Evolutionary conservation across 2,329 filamentous ascomycete species (phyloP).

Genomic region (Trichoderma koningiopsis): DNA sequence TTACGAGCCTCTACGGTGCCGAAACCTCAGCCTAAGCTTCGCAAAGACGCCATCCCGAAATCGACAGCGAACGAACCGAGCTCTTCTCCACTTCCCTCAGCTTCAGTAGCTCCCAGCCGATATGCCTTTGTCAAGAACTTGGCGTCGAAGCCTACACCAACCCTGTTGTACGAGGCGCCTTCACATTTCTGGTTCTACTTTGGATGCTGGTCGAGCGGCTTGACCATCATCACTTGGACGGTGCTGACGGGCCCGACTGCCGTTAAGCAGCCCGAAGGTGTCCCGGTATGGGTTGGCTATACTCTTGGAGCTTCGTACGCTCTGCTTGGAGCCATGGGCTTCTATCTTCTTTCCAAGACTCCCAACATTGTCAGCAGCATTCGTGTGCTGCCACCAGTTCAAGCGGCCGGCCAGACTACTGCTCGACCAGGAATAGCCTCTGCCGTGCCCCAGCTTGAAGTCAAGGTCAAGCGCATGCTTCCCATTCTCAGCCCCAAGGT

Average conservation of each 20-base stretch:
- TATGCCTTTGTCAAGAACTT: constrained; percentile 58
- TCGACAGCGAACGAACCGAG: constrained; percentile 25
- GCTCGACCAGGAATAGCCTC: constrained; percentile 26
- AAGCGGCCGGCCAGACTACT: constrained; percentile 29
- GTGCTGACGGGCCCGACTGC: constrained; percentile 39
- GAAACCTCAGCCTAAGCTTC: constrained; percentile 28
- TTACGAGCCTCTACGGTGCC: constrained; percentile 30
- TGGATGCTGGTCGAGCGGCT: constrained; percentile 59
- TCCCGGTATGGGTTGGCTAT: constrained; percentile 59
- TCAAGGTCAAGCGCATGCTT: constrained; percentile 53
- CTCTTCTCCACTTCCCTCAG: constrained; percentile 25
- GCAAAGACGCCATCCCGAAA: constrained; percentile 25
- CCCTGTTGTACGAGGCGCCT: constrained; percentile 65
- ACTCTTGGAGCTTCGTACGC: constrained; percentile 61
- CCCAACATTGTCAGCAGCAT: constrained; percentile 60
- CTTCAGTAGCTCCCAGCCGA: constrained; percentile 33
- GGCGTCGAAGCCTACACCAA: constrained; percentile 55
- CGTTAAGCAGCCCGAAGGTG: constrained; percentile 47
- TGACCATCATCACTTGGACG: constrained; percentile 44
- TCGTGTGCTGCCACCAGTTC: constrained; percentile 54
- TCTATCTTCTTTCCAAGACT: constrained; percentile 61
- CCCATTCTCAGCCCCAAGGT: constrained; percentile 51
- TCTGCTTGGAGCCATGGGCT: constrained; percentile 61
- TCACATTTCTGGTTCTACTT: constrained; percentile 65
- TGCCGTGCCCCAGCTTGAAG: constrained; percentile 50